Conservation (phyloP, 352 stramenopile species). For the Thalassiosira livingstoniorum region DNA sequence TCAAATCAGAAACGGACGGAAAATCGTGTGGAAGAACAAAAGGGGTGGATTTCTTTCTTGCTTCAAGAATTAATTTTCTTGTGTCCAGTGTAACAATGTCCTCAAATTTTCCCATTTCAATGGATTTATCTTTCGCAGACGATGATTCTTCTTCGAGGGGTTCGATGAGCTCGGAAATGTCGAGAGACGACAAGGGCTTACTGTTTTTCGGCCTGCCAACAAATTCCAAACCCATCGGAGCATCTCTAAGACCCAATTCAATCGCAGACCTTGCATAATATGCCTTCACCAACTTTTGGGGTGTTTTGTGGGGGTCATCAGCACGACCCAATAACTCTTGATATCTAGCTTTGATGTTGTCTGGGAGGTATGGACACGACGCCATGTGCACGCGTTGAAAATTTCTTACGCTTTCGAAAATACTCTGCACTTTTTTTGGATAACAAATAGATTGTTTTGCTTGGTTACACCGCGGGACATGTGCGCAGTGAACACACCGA, state of each 20-base stretch:
- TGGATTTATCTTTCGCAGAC: slow-evolving; percentile 26
- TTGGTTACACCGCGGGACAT: slow-evolving; percentile 36
- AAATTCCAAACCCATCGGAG: slow-evolving; percentile 70
- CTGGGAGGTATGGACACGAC: slow-evolving; percentile 61
- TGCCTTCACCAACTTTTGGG: slow-evolving; percentile 41
- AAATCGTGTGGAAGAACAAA: slow-evolving; percentile 51
- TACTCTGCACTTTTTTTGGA: slow-evolving; percentile 67
- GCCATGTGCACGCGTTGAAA: slow-evolving; percentile 71
- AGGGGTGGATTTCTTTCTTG: slow-evolving; percentile 13
- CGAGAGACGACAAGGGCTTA: slow-evolving; percentile 12
- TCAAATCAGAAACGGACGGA: slow-evolving; percentile 55
- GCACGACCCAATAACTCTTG: slow-evolving; percentile 47
- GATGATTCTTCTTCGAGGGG: slow-evolving; percentile 11
- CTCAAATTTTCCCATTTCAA: slow-evolving; percentile 43
- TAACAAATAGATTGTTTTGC: slow-evolving; percentile 70
- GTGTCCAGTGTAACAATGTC: slow-evolving; percentile 20
- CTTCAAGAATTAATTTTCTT: slow-evolving; percentile 27
- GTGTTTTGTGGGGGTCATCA: slow-evolving; percentile 39
- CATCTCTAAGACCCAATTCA: slow-evolving; percentile 71
- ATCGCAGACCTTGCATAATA: slow-evolving; percentile 76
- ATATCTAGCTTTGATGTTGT: slow-evolving; percentile 50
- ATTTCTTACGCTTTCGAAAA: slow-evolving; percentile 79
- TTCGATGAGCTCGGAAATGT: neutral
- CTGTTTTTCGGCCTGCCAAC: slow-evolving; percentile 40
- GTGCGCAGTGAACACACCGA: slow-evolving; percentile 71